Evolutionary conservation across 345 rosid genomes (phyloP), one percentile per base, ranked within the genome.

Genomic region (Clausena lansium): DNA sequence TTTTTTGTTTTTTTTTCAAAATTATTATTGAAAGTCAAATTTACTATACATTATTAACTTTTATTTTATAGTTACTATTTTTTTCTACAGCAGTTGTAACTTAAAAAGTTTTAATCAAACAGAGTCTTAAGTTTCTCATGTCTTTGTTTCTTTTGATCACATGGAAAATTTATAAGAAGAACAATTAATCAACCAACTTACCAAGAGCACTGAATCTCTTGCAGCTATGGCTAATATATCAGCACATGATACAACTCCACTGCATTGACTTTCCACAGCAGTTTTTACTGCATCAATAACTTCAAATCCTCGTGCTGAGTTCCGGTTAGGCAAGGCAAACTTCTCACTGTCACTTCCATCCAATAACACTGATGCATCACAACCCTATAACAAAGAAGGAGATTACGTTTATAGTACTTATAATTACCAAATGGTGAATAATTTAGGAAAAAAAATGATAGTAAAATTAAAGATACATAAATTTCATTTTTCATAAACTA

Each of bases 221-320:
- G 98, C 91, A 45, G 94, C 90, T n/a, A 93, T 70, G 66, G 94
- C 67, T 45, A 93, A 78, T 74, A 91, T 87, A 81, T 93, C 97
- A 41, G 93, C 93, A 76, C 97, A 92, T 0, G 94, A 92, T 25
- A 90, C 94, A 75, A 89, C 81, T 33, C 93, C 96, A 39, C 87
- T 87, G 83, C 97, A 92, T 54, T 83, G 82, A 27, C 77, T 82
- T 85, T 94, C 98, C 55, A 91, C 90, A 2, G 91, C 91, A 11
- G 74, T 67, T 84, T 92, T 92, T 55, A 94, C 87, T 22, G 88
- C n/a, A 14, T 78, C 80, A 0, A 78, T 59, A 19, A 78, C 84
- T 65, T 82, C 81, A 24, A 70, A 82, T 71, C 84, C 84, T 78
- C 84, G 78, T 10, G 79, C 82, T 9, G 82, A 82, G 70, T 82